These are phyloP conservation scores for Diaporthe longicolla DNA, from an alignment of 2,329 filamentous ascomycete species.

Conservation along the genomic window DNA sequence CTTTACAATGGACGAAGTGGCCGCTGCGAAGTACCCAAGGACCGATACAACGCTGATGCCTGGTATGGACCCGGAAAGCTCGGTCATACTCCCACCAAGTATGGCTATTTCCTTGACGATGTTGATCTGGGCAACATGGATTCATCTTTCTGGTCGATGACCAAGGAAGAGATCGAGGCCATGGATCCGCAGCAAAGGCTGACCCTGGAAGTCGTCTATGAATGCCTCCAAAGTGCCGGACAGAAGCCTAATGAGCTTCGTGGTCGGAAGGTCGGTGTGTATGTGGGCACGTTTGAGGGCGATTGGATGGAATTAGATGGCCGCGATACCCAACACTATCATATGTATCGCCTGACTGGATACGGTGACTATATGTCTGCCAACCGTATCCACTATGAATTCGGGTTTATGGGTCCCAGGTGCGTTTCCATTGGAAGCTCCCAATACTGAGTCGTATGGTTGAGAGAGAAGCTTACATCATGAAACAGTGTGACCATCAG, in stretches of 20 bases:
- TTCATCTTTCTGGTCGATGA: conserved; percentile 25
- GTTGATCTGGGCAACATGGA: conserved; percentile 28
- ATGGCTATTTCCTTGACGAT: conserved; percentile 34
- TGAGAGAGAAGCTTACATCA: not conserved
- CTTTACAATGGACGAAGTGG: conserved; percentile 49
- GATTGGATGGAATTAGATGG: conserved; percentile 43
- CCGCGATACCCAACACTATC: conserved; percentile 7
- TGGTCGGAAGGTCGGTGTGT: conserved; percentile 45
- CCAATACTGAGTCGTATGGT: not conserved
- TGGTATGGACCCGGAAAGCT: conserved; percentile 52
- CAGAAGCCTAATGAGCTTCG: conserved; percentile 37
- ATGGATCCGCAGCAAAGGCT: conserved; percentile 39
- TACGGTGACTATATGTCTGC: conserved; percentile 52
- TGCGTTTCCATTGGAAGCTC: conserved; percentile 22
- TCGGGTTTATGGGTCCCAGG: conserved; percentile 52
- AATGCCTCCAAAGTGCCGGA: conserved; percentile 45
- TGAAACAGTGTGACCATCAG: conserved; percentile 48
- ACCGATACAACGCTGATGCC: conserved; percentile 2
- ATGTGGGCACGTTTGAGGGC: conserved; percentile 44
- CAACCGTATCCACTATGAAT: conserved; percentile 53
- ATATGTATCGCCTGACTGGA: conserved; percentile 61
- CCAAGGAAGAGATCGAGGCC: not conserved
- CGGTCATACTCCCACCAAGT: conserved; percentile 49
- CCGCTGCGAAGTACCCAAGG: conserved; percentile 35
- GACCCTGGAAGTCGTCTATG: conserved; percentile 33